phyloP scores from a whole-genome alignment of 2,329 filamentous ascomycete species.

The Teratosphaeria destructans region DNA sequence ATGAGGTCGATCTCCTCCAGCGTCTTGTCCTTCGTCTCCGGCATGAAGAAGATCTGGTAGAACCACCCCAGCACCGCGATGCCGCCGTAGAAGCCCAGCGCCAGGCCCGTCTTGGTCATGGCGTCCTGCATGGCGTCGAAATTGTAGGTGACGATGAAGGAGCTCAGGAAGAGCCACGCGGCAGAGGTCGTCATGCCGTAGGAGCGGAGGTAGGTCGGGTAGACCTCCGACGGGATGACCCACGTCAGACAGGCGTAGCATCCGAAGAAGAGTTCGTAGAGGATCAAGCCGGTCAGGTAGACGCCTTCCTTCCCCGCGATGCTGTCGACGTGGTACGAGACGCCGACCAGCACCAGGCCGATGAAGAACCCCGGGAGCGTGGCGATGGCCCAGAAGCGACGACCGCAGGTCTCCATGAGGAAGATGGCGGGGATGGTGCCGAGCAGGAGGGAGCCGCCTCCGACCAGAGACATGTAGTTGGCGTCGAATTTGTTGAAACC shows the following conservation, averaged over 20 bases:
- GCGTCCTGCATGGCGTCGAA: constrained; percentile 58
- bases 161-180: constrained; percentile 57
- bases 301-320: constrained; percentile 35
- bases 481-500: constrained; percentile 52
- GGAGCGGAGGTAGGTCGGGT: constrained; percentile 59
- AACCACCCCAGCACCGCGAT: constrained; percentile 61
- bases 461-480: constrained; percentile 67
- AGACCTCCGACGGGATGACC: constrained; percentile 51
- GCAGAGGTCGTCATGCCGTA: constrained; percentile 66
- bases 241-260: constrained; percentile 18
- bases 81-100: constrained; percentile 63
- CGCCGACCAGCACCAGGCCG: constrained; percentile 56
- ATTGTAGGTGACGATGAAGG: constrained; percentile 67
- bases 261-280: constrained; percentile 61
- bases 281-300: constrained; percentile 56
- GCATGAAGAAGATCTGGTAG: constrained; percentile 67
- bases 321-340: constrained; percentile 48
- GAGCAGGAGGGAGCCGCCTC: constrained; percentile 55
- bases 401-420: constrained; percentile 64
- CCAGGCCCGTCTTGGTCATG: constrained; percentile 56
- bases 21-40: constrained; percentile 52
- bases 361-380: constrained; percentile 65
- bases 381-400: constrained; percentile 63
- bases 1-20: constrained; percentile 63
- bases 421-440: constrained; percentile 32